Evolutionary conservation across 2,329 filamentous ascomycete species (phyloP), one percentile per base, ranked within the genome.

Genomic region (Xylariaceae sp.): DNA sequence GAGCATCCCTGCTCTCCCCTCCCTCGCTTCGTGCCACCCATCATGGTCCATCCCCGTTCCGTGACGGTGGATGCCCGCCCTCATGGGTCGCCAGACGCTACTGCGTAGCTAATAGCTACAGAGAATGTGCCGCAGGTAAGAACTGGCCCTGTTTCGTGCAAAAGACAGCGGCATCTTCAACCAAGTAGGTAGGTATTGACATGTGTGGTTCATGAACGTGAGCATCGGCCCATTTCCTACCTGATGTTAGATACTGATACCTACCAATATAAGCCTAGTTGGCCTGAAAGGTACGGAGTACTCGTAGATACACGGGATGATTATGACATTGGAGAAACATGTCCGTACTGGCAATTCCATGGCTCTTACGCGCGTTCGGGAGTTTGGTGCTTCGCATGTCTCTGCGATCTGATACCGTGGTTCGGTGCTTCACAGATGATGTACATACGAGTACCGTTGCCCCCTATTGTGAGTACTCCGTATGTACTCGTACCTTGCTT

Each of bases 301-400:
- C 17, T 17, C 17, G 17, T 17, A 17, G 37, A 42, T 42, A 42
- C 3, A 42, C 11, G 37, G 11, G 37, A 13, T 42, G 37, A 42
- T 42, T 4, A 42, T 10, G 37, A 10, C 42, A 45, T 13, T 17
- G 17, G 42, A 39, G 49, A 53, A 58, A 58, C 52, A 49, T 39
- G 37, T 39, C 11, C 10, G 2, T 45, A 45, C 42, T 45, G 42
- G 13, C 51, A 55, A 58, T 57, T 53, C 15, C 39, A 51, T 37
- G 55, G 55, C 51, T 52, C 57, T 63, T 63, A 55, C 56, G 53
- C 61, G 58, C 58, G 58, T 63, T 61, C 61, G 58, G 58, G 55
- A 39, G 48, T 61, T 58, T 58, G 45, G 56, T 58, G 53, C 17
- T 51, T 61, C 56, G 56, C 58, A 53, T 60, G 52, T 55, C 49